A percentile compares a stretch with the other conserved stretches of the same genome.
Conservation (phyloP, 2,329 filamentous ascomycete genomes). For the Aspergillus sp. region DNA sequence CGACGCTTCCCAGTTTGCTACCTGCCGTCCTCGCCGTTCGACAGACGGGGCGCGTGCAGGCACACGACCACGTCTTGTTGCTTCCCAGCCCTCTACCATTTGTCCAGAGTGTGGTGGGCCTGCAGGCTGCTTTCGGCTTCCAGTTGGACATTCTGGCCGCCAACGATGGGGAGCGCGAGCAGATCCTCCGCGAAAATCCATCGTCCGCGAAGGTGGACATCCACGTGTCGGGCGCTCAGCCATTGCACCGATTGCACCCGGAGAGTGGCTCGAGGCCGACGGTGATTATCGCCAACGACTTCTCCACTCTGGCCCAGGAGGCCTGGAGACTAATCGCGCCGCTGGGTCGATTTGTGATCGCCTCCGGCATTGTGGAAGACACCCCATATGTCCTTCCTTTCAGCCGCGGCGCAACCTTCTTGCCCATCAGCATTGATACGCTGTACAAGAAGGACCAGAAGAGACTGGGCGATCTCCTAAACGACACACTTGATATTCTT, state of each 20-base stretch:
- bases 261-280: not conserved
- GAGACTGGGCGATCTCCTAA: not conserved
- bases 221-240: too few species aligned
- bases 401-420: not conserved
- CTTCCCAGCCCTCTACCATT: too few species aligned
- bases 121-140: not conserved
- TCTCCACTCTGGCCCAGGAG: not conserved
- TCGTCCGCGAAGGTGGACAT: not conserved
- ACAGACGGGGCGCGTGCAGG: too few species aligned
- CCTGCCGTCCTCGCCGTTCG: too few species aligned
- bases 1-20: too few species aligned
- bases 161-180: not conserved
- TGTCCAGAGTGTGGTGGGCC: not conserved
- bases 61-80: too few species aligned
- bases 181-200: too few species aligned
- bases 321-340: not conserved
- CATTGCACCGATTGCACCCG: not conserved
- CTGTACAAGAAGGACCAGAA: not conserved
- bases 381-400: not conserved
- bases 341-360: not conserved
- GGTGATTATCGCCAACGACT: not conserved
- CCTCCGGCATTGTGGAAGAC: not conserved
- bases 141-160: not conserved
- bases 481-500: not conserved
- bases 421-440: not conserved